Base-by-base conservation (phyloP, 2,329 filamentous ascomycete genomes). In the Aspergillus sp. region DNA sequence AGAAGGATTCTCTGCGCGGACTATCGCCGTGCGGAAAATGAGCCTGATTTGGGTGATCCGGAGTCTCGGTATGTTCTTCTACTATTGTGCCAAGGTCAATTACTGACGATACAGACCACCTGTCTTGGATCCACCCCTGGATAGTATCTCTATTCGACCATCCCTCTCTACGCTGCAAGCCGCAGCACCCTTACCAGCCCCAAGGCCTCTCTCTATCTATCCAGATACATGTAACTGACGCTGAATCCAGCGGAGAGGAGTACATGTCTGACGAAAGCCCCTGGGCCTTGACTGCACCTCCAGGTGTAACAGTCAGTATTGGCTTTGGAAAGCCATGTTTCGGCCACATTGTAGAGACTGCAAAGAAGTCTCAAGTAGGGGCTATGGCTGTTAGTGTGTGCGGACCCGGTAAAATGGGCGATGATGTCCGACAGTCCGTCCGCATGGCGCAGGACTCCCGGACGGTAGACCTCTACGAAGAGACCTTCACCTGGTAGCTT, bases 361-460 rank as follows among this genome's bases (percentile, higher is more conserved):
- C 76, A 53, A 73, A 68, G 53, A 63, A 64, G 4, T 60, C 66
- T 41, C 74, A 76, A 31, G 61, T 76, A 0, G 74, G 73, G 17
- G 74, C 74, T 7, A 68, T 77, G 68, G 74, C 74, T 4, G 75
- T 78, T 7, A 77, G 72, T 64, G 74, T 78, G 2, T 78, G 76
- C 38, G 76, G 75, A 7, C 76, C 76, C 19, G 75, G 76, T 15
- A 66, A 68, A 2, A 64, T 78, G 57, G 75, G 75, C 7, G 76
- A 78, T 57, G 75, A 72, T 60, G 74, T 78, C n/a, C 64, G 76
- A 6, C 62, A 69, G 56, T 71, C 73, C 3, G 75, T 77, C 17
- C 63, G 73, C 8, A 55, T 66, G 59, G 64, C 66, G 7, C 71
- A 76, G 51, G 68, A 70, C 2, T 66, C 69, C 45, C 70, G 69